These are phyloP conservation scores for Oemleria cerasiformis DNA, from an alignment of 306 rosid genomes.

Conservation along the genomic window DNA sequence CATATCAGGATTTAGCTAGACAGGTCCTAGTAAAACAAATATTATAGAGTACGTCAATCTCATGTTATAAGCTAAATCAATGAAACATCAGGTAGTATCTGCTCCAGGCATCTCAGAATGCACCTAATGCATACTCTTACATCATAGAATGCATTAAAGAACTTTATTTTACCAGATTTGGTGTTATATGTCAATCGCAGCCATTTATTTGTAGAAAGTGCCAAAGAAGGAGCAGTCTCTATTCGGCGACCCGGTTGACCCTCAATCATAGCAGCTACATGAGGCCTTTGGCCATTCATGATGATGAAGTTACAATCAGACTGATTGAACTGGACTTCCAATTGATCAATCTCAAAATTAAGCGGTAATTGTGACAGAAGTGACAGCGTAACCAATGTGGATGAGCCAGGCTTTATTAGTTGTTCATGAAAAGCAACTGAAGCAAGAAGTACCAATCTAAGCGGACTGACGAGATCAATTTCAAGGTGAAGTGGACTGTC, in stretches of 20 bases:
- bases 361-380: constrained; percentile 78
- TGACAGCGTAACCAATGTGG: constrained; percentile 65
- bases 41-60: not conserved
- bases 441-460: constrained; percentile 82
- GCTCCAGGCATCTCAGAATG: constrained; percentile 12
- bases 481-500: constrained; percentile 71
- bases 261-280: constrained; percentile 33
- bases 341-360: constrained; percentile 61
- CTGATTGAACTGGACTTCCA: constrained; percentile 93
- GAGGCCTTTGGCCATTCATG: constrained; percentile 51
- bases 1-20: not conserved
- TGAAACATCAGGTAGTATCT: not conserved
- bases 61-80: not conserved
- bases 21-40: not conserved
- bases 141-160: constrained; percentile 11
- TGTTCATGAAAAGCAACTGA: constrained; percentile 95
- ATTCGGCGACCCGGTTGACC: constrained; percentile 45
- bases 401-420: constrained; percentile 63
- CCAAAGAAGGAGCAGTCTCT: constrained; percentile 58
- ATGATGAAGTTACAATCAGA: constrained; percentile 71
- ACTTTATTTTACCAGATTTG: constrained; percentile 58
- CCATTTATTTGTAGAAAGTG: constrained; percentile 78
- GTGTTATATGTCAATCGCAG: constrained; percentile 74
- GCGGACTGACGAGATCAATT: constrained; percentile 92
- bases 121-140: constrained; percentile 9